Conservation (phyloP, 805 yeast genomes). For the Teunomyces gatunensis region DNA sequence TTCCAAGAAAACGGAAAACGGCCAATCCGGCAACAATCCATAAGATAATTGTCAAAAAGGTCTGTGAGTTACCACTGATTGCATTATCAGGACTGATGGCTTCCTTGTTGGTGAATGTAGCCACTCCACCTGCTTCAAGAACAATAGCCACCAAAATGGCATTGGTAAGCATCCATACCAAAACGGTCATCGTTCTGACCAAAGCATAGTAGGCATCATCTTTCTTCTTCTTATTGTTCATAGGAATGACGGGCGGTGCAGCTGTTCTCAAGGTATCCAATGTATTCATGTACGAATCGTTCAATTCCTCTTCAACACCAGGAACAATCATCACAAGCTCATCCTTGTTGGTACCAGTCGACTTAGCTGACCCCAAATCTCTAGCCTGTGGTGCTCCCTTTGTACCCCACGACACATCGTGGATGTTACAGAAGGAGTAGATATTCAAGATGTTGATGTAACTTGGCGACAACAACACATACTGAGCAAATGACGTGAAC, state of each 20-base stretch:
- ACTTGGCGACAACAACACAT: constrained; percentile 79
- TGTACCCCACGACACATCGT: constrained; percentile 97
- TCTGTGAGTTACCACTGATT: constrained; percentile 48
- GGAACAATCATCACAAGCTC: constrained; percentile 52
- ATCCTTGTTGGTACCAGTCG: constrained; percentile 39
- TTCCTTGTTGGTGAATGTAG: constrained; percentile 33
- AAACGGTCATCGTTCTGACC: constrained; percentile 83
- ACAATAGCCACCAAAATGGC: constrained; percentile 80
- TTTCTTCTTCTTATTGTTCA: constrained; percentile 24
- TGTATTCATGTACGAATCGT: constrained; percentile 65
- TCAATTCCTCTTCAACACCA: constrained; percentile 72
- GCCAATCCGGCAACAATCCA: constrained; percentile 96
- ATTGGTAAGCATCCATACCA: constrained; percentile 86
- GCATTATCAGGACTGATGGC: constrained; percentile 27
- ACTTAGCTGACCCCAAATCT: constrained; percentile 82
- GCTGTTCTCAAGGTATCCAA: constrained; percentile 51
- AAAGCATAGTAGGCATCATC: constrained; percentile 86
- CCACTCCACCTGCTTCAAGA: constrained; percentile 77
- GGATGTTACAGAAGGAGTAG: constrained; percentile 93
- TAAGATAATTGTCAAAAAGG: constrained; percentile 77
- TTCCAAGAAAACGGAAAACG: constrained; percentile 74
- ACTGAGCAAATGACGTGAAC: constrained; percentile 84
- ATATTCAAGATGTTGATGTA: constrained; percentile 89
- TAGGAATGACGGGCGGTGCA: constrained; percentile 34
- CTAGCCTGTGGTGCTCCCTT: constrained; percentile 69